A percentile compares a stretch with the other conserved stretches of the same genome.
Evolutionary conservation across 805 yeast species (phyloP).

Genomic region (Metschnikowia drakensbergensis): DNA sequence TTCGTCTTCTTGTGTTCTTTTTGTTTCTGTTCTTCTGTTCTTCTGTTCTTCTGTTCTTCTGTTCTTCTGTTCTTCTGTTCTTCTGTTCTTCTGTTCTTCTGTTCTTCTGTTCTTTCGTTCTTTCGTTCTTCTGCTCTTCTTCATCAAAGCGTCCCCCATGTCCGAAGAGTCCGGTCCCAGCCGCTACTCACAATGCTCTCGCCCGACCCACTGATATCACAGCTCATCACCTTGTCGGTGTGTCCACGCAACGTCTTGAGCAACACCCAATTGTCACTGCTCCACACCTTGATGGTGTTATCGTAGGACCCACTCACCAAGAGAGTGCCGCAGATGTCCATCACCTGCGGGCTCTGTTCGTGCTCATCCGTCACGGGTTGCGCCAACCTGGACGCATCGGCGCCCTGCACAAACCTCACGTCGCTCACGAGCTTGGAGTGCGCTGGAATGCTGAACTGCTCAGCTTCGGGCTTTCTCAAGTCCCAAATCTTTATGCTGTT

Average conservation of each 20-base stretch:
- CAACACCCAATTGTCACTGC: slow-evolving; percentile 66
- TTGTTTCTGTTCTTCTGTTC: no score
- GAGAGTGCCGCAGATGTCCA: slow-evolving; percentile 40
- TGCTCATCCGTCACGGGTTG: slow-evolving; percentile 27
- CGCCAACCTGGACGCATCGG: slow-evolving; percentile 13
- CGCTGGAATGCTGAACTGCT: slow-evolving; percentile 57
- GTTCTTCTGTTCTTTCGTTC: no score
- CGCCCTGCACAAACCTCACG: slow-evolving; percentile 45
- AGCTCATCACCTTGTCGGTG: slow-evolving; percentile 66
- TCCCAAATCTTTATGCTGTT: slow-evolving; percentile 84
- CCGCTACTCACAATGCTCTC: slow-evolving; percentile 58
- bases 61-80: no score
- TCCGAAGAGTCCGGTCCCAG: slow-evolving; percentile 78
- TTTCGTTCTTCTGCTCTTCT: no score
- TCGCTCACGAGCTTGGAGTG: slow-evolving; percentile 72
- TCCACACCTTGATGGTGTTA: slow-evolving; percentile 54
- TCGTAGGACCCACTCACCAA: slow-evolving; percentile 71
- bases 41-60: no score
- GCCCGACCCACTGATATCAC: slow-evolving; percentile 50
- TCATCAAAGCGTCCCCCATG: slow-evolving; percentile 43
- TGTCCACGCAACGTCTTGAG: slow-evolving; percentile 50
- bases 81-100: no score
- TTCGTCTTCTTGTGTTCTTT: no score
- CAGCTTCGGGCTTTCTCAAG: slow-evolving; percentile 44
- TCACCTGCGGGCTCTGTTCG: slow-evolving; percentile 26